These are phyloP conservation scores for Fusarium devonianum DNA, from an alignment of 2,329 filamentous ascomycete species.

Conservation along the genomic window DNA sequence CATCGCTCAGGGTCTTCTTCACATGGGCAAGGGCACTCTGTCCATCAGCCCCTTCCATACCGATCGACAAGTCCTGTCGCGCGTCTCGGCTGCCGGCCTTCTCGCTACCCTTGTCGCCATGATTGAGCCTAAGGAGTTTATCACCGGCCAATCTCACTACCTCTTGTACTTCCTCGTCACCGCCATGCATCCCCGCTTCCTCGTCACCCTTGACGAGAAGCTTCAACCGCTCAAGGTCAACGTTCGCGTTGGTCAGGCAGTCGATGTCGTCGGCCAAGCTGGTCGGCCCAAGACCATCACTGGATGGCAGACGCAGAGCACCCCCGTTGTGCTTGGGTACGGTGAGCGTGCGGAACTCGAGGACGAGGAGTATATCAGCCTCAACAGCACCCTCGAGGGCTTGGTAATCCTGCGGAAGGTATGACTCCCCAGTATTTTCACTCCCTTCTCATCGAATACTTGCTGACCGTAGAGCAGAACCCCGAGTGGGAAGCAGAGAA, in stretches of 20 bases:
- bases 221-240: constrained; percentile 94
- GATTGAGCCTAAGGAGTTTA: constrained; percentile 92
- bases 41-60: constrained; percentile 99
- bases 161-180: constrained; percentile 97
- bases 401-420: constrained; percentile 98
- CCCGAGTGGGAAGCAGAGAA: constrained; percentile 51
- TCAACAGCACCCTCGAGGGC: constrained; percentile 91
- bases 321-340: constrained; percentile 92
- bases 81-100: constrained; percentile 87
- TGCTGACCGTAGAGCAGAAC: constrained; percentile 44
- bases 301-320: constrained; percentile 99
- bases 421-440: constrained; percentile 44
- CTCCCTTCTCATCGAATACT: neutral
- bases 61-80: constrained; percentile 92
- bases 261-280: constrained; percentile 96
- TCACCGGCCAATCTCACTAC: constrained; percentile 77
- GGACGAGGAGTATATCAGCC: constrained; percentile 94
- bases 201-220: constrained; percentile 94
- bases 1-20: constrained; percentile 94
- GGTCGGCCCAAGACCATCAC: constrained; percentile 98
- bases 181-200: constrained; percentile 95
- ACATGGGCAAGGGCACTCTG: constrained; percentile 99
- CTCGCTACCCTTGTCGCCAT: constrained; percentile 90
- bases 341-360: constrained; percentile 96
- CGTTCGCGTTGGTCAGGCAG: constrained; percentile 95